These are phyloP conservation scores for Eucalyptus leucophloia DNA, from an alignment of 345 rosid genomes.

Conservation along the genomic window DNA sequence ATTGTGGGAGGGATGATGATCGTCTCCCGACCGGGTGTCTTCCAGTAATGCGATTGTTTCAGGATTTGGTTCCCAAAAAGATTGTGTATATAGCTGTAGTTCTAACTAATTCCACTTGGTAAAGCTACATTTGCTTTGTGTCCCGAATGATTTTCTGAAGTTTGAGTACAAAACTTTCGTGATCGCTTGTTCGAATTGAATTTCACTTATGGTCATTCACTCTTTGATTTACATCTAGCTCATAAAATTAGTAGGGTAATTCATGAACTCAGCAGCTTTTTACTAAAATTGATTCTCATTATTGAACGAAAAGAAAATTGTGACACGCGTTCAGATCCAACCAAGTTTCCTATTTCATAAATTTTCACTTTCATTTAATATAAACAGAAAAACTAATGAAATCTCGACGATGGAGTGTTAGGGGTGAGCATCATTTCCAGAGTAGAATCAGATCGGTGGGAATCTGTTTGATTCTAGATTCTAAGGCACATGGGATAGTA, in stretches of 20 bases:
- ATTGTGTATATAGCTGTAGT: neutral
- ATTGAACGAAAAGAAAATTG: neutral
- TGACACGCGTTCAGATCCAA: neutral
- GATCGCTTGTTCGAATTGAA: neutral
- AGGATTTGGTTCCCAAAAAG: neutral
- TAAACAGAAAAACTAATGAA: neutral
- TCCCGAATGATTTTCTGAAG: neutral
- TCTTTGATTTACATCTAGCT: neutral
- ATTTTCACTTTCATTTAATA: neutral
- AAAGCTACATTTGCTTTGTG: neutral
- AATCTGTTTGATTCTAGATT: too few relatives aligned
- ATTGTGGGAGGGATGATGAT: neutral
- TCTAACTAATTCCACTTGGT: neutral
- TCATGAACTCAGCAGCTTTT: neutral
- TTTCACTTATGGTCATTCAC: neutral
- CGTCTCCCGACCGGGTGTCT: neutral
- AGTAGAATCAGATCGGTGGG: rapidly evolving
- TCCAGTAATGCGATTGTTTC: neutral
- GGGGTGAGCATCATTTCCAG: too few relatives aligned
- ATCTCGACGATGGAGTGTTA: neutral
- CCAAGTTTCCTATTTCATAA: neutral
- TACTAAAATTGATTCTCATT: neutral
- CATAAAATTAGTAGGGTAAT: neutral
- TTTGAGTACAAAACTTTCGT: neutral
- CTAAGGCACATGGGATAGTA: rapidly evolving